These are phyloP conservation scores for Phytopythium sindhum DNA, from an alignment of 352 stramenopile species.

Conservation along the genomic window DNA sequence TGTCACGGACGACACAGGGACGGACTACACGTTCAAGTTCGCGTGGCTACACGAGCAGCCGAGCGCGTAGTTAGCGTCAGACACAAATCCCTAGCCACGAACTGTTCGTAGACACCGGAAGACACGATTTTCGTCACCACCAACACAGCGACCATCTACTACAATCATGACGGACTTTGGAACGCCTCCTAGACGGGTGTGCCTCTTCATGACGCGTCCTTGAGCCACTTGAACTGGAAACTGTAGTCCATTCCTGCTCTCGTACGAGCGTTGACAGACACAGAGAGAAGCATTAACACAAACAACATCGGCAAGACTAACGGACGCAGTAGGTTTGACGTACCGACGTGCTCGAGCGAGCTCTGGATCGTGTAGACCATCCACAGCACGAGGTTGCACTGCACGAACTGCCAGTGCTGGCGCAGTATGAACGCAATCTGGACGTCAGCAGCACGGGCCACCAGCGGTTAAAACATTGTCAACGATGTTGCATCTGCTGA, in stretches of 20 bases:
- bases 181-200: not conserved
- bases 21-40: slow-evolving; percentile 39
- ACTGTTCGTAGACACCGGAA: not conserved
- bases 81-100: not conserved
- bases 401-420: slow-evolving; percentile 8
- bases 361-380: slow-evolving; percentile 22
- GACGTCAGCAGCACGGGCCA: not conserved
- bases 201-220: not conserved
- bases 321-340: not conserved
- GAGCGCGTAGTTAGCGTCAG: not conserved
- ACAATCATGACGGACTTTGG: not conserved
- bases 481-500: no score
- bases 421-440: slow-evolving; percentile 9
- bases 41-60: slow-evolving; percentile 19
- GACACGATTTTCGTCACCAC: not conserved
- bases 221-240: slow-evolving; percentile 15
- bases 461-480: not conserved
- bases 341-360: slow-evolving; percentile 21
- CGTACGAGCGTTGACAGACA: not conserved
- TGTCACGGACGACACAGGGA: slow-evolving; percentile 16
- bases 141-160: not conserved
- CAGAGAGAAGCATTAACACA: not conserved
- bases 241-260: slow-evolving; percentile 15
- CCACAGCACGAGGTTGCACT: slow-evolving; percentile 16
- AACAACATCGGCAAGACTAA: no score